Conservation (phyloP, 768 basidiomycete species). For the Psilocybe sp. region DNA sequence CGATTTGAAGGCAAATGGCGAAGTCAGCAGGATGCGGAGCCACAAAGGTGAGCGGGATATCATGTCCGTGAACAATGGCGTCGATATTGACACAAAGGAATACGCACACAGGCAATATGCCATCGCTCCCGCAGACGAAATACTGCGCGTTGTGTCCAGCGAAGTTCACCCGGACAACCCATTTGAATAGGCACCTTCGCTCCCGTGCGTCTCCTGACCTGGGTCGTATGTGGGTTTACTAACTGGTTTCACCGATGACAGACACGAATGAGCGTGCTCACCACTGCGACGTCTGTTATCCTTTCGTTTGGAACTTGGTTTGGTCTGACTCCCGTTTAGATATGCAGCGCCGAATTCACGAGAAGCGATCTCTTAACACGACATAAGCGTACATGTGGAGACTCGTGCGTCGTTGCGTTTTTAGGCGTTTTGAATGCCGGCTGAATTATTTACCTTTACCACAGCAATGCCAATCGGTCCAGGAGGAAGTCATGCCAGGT, state of each 20-base stretch:
- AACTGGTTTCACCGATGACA: constrained; percentile 19
- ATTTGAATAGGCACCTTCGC: constrained; percentile 69
- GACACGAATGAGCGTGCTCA: constrained; percentile 68
- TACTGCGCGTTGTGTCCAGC: constrained; percentile 67
- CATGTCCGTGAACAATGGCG: not conserved
- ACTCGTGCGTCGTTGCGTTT: constrained; percentile 45
- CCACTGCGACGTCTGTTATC: constrained; percentile 52
- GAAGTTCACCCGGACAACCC: constrained; percentile 72
- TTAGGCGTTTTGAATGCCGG: not conserved
- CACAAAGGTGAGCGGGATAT: constrained; percentile 32
- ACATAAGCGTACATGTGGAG: constrained; percentile 70
- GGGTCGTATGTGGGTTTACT: not conserved
- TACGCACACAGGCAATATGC: constrained; percentile 60
- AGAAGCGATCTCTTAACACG: constrained; percentile 70
- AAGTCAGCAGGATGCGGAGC: constrained; percentile 40
- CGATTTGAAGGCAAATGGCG: constrained; percentile 40
- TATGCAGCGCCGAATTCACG: constrained; percentile 67
- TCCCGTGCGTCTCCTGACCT: constrained; percentile 49
- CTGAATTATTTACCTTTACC: constrained; percentile 9
- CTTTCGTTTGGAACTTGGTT: not conserved
- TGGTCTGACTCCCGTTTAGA: constrained; percentile 32
- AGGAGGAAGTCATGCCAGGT: constrained; percentile 66
- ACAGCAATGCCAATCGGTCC: constrained; percentile 50
- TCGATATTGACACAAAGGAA: constrained; percentile 31
- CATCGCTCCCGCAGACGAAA: constrained; percentile 70